Conservation (phyloP, 371 early-diverging fungal genomes). For the Cokeromyces recurvatus region DNA sequence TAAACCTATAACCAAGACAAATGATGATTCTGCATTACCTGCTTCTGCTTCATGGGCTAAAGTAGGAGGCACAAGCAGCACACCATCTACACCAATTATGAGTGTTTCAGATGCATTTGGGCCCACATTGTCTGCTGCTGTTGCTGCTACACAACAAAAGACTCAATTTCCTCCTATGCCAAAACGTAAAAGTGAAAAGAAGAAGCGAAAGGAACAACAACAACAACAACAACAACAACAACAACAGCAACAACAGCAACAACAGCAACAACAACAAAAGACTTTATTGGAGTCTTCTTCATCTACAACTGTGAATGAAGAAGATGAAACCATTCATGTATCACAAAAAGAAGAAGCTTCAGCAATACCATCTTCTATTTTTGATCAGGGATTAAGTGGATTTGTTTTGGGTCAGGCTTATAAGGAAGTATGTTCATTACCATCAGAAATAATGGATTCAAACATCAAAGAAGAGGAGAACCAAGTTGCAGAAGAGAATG, state of each 20-base stretch:
- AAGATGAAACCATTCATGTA: not conserved
- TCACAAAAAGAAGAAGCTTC: not conserved
- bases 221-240: conserved; percentile 4
- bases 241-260: conserved; percentile 12
- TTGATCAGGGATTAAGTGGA: conserved; percentile 17
- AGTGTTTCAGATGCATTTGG: conserved; percentile 27
- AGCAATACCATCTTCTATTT: not conserved
- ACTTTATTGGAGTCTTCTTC: not conserved
- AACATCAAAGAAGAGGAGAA: conserved; percentile 6
- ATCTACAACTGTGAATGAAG: not conserved
- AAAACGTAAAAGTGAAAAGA: conserved; percentile 16
- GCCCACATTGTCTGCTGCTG: conserved; percentile 38
- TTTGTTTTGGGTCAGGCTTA: conserved; percentile 40
- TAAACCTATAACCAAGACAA: conserved; percentile 3
- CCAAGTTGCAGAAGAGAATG: conserved; percentile 9
- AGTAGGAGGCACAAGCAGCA: conserved; percentile 8
- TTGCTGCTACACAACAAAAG: conserved; percentile 31
- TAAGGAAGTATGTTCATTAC: conserved; percentile 18
- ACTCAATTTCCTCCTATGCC: conserved; percentile 11
- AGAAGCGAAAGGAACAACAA: conserved; percentile 14
- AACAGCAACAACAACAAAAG: not conserved
- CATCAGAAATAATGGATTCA: conserved; percentile 1
- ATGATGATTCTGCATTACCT: conserved; percentile 53
- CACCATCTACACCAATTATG: conserved; percentile 31
- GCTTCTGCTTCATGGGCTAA: conserved; percentile 65